Percentiles rank a stretch among this genome's conserved stretches.
These are phyloP conservation scores for Colletotrichum cordylinicola DNA, from an alignment of 2,329 filamentous ascomycete genomes.

Conservation along the genomic window DNA sequence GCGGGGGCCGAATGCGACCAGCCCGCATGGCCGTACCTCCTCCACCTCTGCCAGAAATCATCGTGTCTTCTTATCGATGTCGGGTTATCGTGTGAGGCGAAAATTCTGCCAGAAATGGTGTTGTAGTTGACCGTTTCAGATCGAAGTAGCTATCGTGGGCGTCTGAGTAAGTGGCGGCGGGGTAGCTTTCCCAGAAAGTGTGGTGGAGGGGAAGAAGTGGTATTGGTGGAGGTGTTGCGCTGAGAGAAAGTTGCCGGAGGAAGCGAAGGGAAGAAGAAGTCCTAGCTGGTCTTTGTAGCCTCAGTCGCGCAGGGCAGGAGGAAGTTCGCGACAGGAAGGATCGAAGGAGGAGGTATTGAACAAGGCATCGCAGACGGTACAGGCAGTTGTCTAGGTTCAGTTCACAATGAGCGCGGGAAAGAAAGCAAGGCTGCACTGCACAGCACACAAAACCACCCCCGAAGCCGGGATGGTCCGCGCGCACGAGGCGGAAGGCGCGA, in stretches of 20 bases:
- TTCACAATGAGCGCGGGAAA: neutral
- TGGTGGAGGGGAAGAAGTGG: neutral
- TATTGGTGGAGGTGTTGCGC: neutral
- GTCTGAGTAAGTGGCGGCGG: constrained; percentile 17
- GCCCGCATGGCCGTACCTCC: constrained; percentile 36
- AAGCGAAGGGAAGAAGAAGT: neutral
- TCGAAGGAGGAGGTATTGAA: neutral
- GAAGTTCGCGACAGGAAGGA: neutral
- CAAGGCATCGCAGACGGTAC: constrained; percentile 5
- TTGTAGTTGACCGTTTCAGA: neutral
- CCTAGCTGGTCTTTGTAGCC: neutral
- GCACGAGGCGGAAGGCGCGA: constrained; percentile 10
- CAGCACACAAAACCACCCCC: neutral
- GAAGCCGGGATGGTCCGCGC: constrained; percentile 4
- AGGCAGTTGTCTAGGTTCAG: constrained; percentile 7
- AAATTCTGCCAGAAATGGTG: neutral
- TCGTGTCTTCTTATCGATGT: constrained; percentile 26
- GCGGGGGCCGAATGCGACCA: constrained; percentile 48
- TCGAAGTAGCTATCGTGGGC: constrained; percentile 12
- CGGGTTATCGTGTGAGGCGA: neutral
- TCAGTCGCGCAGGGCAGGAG: neutral
- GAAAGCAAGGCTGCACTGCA: constrained; percentile 3
- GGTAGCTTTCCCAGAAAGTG: constrained; percentile 16
- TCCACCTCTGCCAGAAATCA: constrained; percentile 57
- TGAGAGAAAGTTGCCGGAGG: neutral